phyloP scores from a whole-genome alignment of 1,284 basidiomycete species.

The Ustilago tritici region DNA sequence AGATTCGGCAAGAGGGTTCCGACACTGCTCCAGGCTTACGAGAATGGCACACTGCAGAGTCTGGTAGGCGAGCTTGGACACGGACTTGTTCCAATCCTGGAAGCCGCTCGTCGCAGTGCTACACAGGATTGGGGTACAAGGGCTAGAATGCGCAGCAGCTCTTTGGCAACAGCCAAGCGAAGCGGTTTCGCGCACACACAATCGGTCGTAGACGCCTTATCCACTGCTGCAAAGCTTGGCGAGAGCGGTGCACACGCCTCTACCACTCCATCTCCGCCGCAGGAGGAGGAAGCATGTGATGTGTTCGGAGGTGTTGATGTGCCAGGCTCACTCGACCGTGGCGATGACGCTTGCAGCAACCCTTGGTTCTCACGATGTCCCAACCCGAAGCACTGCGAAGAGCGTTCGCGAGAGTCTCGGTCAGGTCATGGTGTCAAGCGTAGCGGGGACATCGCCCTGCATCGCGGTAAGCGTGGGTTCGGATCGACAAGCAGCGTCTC shows the following conservation, averaged over 20 bases:
- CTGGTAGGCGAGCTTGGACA: conserved; percentile 50
- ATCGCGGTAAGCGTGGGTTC: conserved; percentile 34
- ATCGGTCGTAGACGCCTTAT: conserved; percentile 20
- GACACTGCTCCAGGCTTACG: conserved; percentile 59
- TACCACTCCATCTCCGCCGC: not conserved
- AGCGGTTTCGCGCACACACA: conserved; percentile 15
- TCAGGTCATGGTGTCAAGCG: conserved; percentile 14
- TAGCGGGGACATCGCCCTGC: conserved; percentile 28
- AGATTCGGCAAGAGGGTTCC: conserved; percentile 44
- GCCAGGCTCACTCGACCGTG: conserved; percentile 53
- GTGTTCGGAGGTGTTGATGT: conserved; percentile 44
- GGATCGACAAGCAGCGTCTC: conserved; percentile 46
- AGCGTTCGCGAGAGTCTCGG: conserved; percentile 18
- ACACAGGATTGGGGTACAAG: conserved; percentile 58
- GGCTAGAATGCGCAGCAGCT: conserved; percentile 33
- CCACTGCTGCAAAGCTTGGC: not conserved
- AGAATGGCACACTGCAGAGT: conserved; percentile 58
- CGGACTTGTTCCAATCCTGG: conserved; percentile 47
- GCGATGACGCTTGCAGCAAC: conserved; percentile 56
- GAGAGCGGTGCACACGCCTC: not conserved
- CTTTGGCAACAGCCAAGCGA: conserved; percentile 10
- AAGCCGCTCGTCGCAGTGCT: conserved; percentile 63
- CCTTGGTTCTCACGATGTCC: conserved; percentile 63
- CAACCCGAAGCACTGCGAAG: conserved; percentile 52
- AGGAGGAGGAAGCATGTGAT: conserved; percentile 30